Evolutionary conservation across 306 rosid genomes (phyloP), one percentile per base, ranked within the genome.

Genomic region (Lotus japonicus): DNA sequence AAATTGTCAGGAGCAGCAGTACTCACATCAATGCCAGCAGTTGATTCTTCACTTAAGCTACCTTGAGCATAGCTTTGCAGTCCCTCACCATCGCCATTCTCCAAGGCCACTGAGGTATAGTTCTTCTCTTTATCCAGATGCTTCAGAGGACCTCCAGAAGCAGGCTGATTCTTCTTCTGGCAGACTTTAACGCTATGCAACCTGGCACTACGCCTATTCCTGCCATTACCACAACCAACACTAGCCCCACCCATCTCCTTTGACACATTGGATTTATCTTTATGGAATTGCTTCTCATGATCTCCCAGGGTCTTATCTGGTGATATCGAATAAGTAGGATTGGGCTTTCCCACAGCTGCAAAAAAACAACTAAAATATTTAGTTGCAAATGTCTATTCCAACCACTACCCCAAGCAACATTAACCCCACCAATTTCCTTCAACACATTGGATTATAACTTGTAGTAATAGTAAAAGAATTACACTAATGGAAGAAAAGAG

Each of bases 121-220:
- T 6, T 31, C 36, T 31, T 1, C 36, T 31, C 36, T 31, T 6
- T 31, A 31, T 31, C 36, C 7, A 6, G 36, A 1, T 31, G 36
- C 36, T 31, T 31, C 33, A 4, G 33, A 26, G 33, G 33, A 31
- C 7, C 36, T 5, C 7, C 36, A 31, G 36, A 31, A 31, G 36
- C 36, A 31, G 52, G 50, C 56, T 31, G 43, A 35, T 50, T 72
- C 66, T 55, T 65, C 63, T 50, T 55, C 65, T 31, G 61, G 53
- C 14, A 51, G 31, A 35, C 42, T 56, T 49, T 46, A 11, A 76
- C 56, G 59, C 68, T 70, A 43, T 5, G 71, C 36, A 31, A 31
- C 36, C 36, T 31, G 36, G 36, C 36, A 31, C 36, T 31, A 31
- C 36, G 36, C 5, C 36, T 31, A 5, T 31, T 31, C 36, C 36